A percentile compares a stretch with the other conserved stretches of the same genome.
phyloP scores from a whole-genome alignment of 2,329 filamentous ascomycete genomes.

The Aspergillus luchuensis region DNA sequence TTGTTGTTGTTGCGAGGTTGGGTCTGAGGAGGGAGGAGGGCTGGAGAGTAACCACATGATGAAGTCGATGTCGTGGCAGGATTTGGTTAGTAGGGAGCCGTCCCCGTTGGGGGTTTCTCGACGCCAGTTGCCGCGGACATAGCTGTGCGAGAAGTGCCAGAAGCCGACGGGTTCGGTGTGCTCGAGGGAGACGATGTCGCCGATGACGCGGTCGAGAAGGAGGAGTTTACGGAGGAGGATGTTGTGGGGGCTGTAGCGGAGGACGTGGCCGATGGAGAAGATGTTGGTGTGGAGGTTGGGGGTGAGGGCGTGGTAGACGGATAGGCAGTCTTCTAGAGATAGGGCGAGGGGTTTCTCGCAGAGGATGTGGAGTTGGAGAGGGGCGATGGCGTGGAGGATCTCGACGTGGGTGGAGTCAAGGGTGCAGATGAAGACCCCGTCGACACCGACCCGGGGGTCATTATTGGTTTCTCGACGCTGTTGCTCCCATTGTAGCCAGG shows the following conservation, averaged over 20 bases:
- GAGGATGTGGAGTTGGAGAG: slow-evolving; percentile 75
- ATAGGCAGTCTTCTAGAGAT: slow-evolving; percentile 73
- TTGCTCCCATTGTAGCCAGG: slow-evolving; percentile 74
- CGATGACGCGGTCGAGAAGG: slow-evolving; percentile 72
- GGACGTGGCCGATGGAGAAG: slow-evolving; percentile 90
- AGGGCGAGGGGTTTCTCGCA: slow-evolving; percentile 94
- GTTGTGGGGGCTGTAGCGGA: slow-evolving; percentile 92
- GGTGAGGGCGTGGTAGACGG: slow-evolving; percentile 57
- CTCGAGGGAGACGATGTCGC: slow-evolving; percentile 80
- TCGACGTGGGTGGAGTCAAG: slow-evolving; percentile 86
- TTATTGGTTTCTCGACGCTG: slow-evolving; percentile 53
- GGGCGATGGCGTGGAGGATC: slow-evolving; percentile 73
- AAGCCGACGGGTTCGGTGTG: slow-evolving; percentile 94
- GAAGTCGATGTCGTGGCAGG: slow-evolving; percentile 94
- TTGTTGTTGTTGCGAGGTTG: slow-evolving; percentile 36
- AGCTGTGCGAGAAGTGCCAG: slow-evolving; percentile 93
- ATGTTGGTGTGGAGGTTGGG: slow-evolving; percentile 50
- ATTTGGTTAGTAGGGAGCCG: slow-evolving; percentile 84
- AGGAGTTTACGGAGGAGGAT: slow-evolving; percentile 78
- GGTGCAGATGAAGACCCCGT: slow-evolving; percentile 72
- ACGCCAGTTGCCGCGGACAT: slow-evolving; percentile 91
- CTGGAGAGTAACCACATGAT: slow-evolving; percentile 88
- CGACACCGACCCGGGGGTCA: slow-evolving; percentile 52
- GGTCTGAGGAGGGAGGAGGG: slow-evolving; percentile 50
- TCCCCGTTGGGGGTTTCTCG: slow-evolving; percentile 73